Base-by-base conservation (phyloP, 495 filamentous ascomycete species). In the Aspergillus biplanus region DNA sequence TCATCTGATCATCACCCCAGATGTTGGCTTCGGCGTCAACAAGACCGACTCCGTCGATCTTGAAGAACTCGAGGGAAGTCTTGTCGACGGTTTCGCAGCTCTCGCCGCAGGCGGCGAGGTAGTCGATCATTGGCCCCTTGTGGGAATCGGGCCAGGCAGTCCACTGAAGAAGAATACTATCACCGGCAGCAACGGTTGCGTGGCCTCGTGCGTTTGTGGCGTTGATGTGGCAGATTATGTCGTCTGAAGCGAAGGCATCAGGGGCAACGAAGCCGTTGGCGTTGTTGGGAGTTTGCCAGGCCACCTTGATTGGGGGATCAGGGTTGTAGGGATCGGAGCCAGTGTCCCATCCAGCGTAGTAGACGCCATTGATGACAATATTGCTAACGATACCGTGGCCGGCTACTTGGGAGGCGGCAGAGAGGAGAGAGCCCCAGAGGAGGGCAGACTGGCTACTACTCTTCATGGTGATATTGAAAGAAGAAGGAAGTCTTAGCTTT, bases 51-150 rank as follows among this genome's bases (percentile, higher is more conserved):
- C 81, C 80, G 65, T 79, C 81, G 65, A 92, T 87, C 84, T 90
- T 90, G 82, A 90, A 89, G 76, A 85, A 92, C 56, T 83, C 67
- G 21, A 91, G 81, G 0, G 69, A 65, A 4, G 74, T 79, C 71
- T 86, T 84, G 75, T 88, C 79, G 39, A 83, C 86, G 0, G 71
- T 81, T 59, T 81, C 77, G 75, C 87, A 89, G 42, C 78, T 70
- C 33, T 82, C 85, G 60, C 82, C 79, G 79, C 88, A 90, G 52
- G 80, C 74, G 37, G 88, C 89, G 0, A 92, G 76, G 71, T 90
- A 90, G 78, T 87, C 83, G 59, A 89, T 81, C 69, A 87, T 84
- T 5, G 88, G 88, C 6, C 47, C 47, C 16, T 50, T 18, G 47
- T 50, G 47, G 16, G 47, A 50, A 27, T 58, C 33, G 72, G 74